Evolutionary conservation across 192 early-diverging fungal species (phyloP).

Genomic region (Backusella circina): DNA sequence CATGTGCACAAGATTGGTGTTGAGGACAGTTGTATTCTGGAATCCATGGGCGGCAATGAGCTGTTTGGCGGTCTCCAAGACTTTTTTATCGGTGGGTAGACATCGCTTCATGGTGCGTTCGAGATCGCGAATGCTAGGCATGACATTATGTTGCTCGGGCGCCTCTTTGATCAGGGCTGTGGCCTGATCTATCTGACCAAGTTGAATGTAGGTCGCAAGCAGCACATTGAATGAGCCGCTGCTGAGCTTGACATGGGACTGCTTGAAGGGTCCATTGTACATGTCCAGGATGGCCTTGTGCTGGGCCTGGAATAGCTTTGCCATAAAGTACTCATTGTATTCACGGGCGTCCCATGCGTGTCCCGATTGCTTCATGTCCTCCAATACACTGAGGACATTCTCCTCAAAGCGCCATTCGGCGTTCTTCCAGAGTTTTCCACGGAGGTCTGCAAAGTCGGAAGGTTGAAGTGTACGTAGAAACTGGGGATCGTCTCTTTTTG

Average conservation of each 20-base stretch:
- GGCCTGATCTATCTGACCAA: slow-evolving; percentile 17
- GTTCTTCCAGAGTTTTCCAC: slow-evolving; percentile 15
- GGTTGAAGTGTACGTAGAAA: neutral
- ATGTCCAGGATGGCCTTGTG: slow-evolving; percentile 21
- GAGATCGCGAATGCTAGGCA: slow-evolving; percentile 21
- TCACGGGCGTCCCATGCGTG: slow-evolving; percentile 19
- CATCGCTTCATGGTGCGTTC: slow-evolving; percentile 21
- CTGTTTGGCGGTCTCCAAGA: neutral
- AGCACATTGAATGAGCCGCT: slow-evolving; percentile 26
- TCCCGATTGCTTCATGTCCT: slow-evolving; percentile 20
- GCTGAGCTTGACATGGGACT: slow-evolving; percentile 1
- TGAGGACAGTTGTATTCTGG: neutral
- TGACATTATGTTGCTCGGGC: neutral
- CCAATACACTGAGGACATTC: slow-evolving; percentile 12
- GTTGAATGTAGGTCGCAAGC: slow-evolving; percentile 22
- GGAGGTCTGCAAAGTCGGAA: slow-evolving; percentile 15
- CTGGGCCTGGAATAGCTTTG: slow-evolving; percentile 23
- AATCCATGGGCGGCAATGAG: slow-evolving; percentile 5
- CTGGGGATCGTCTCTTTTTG: slow-evolving; percentile 1
- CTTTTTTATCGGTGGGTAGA: slow-evolving; percentile 5
- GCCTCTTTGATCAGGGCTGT: slow-evolving; percentile 7
- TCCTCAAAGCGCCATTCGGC: slow-evolving; percentile 27
- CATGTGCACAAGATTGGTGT: slow-evolving; percentile 20
- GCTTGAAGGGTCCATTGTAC: neutral
- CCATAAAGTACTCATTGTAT: slow-evolving; percentile 33